A percentile compares a stretch with the other conserved stretches of the same genome.
Conservation (phyloP, 2,329 filamentous ascomycete species). For the Arthrobotrys sphaeroides region DNA sequence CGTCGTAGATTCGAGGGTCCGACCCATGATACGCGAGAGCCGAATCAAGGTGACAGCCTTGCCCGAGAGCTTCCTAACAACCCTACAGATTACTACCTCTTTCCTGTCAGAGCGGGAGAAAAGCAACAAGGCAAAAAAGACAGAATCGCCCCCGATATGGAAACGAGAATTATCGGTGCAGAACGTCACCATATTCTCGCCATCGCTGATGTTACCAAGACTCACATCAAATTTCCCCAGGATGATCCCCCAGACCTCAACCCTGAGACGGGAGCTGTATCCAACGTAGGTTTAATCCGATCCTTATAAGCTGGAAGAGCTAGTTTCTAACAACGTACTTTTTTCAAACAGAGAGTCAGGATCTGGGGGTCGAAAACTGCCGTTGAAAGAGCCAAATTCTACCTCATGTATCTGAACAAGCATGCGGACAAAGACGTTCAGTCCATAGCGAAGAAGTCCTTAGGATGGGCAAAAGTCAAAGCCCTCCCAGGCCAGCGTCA, state of each 20-base stretch:
- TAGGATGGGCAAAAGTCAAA: slow-evolving; percentile 55
- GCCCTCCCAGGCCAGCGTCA: slow-evolving; percentile 52
- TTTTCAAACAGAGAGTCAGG: slow-evolving; percentile 42
- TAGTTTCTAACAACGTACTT: background rate
- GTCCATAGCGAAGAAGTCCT: slow-evolving; percentile 9
- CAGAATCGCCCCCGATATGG: slow-evolving; percentile 22
- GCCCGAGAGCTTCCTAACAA: slow-evolving; percentile 17
- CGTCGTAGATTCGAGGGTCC: slow-evolving; percentile 24
- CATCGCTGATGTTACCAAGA: slow-evolving; percentile 41
- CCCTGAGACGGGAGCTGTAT: background rate
- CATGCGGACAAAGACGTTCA: slow-evolving; percentile 55
- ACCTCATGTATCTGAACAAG: slow-evolving; percentile 56
- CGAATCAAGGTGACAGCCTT: slow-evolving; percentile 26
- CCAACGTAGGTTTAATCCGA: background rate
- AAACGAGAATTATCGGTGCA: slow-evolving; percentile 24
- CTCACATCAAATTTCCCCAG: slow-evolving; percentile 48
- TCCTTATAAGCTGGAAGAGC: background rate
- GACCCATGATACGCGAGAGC: slow-evolving; percentile 20
- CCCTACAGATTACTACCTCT: slow-evolving; percentile 41
- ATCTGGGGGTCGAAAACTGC: slow-evolving; percentile 56
- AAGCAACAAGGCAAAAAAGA: slow-evolving; percentile 4
- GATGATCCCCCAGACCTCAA: slow-evolving; percentile 32
- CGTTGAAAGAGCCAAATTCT: slow-evolving; percentile 54
- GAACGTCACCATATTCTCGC: slow-evolving; percentile 38
- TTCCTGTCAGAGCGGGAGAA: slow-evolving; percentile 22